These are phyloP conservation scores for Lachnellula subtilissima DNA, from an alignment of 2,329 filamentous ascomycete genomes.

Conservation along the genomic window DNA sequence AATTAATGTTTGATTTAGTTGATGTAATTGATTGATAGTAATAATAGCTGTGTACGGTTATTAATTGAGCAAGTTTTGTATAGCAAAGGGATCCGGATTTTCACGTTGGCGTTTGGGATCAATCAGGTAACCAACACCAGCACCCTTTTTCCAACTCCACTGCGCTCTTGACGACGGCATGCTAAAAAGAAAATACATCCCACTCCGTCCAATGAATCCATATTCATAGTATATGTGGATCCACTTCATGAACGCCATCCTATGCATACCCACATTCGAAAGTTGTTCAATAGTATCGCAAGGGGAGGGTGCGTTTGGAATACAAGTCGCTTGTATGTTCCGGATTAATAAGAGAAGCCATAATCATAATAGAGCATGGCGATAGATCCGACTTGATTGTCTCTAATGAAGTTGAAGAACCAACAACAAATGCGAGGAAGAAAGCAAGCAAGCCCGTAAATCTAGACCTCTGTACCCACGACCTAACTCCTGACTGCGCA, in stretches of 20 bases:
- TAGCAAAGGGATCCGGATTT: background rate
- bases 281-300: background rate
- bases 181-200: background rate
- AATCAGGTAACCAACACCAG: no score
- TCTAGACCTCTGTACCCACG: conserved; percentile 18
- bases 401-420: conserved; percentile 29
- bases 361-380: conserved; percentile 25
- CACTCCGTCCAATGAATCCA: background rate
- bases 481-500: conserved; percentile 14
- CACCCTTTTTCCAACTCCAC: background rate
- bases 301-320: background rate
- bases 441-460: conserved; percentile 24
- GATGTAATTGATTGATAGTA: background rate
- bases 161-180: background rate
- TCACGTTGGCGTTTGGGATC: background rate
- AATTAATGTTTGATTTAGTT: background rate
- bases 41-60: background rate
- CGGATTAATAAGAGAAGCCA: conserved; percentile 19
- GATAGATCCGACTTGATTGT: conserved; percentile 31
- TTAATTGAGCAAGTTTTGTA: background rate
- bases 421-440: conserved; percentile 19
- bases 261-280: background rate
- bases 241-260: background rate
- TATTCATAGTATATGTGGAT: background rate
- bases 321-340: conserved; percentile 4